Evolutionary conservation across 1,284 basidiomycete species (phyloP).

Genomic region (Boletus mariae): DNA sequence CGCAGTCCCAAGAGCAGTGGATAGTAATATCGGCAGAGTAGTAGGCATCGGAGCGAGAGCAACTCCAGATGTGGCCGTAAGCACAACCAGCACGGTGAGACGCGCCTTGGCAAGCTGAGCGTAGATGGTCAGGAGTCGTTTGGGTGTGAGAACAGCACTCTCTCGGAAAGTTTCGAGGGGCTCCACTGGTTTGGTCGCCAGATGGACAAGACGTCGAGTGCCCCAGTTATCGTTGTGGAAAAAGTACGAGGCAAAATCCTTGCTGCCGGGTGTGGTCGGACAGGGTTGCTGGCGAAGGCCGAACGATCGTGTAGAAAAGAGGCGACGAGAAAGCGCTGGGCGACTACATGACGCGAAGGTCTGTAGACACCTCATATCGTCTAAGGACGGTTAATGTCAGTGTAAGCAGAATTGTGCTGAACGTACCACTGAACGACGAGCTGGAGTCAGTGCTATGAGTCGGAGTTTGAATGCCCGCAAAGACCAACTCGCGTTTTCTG

Average conservation of each 20-base stretch:
- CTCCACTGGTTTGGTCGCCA: conserved; percentile 5
- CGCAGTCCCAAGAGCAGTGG: conserved; percentile 86
- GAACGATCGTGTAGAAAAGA: conserved; percentile 6
- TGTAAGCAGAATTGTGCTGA: neutral
- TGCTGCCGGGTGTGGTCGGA: conserved; percentile 17
- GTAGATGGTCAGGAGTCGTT: conserved; percentile 66
- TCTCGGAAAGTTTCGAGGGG: conserved; percentile 24
- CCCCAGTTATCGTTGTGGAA: conserved; percentile 53
- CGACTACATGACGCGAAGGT: conserved; percentile 13
- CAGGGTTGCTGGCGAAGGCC: neutral
- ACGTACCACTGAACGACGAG: conserved; percentile 1
- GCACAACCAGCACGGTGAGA: conserved; percentile 84
- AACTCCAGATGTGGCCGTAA: conserved; percentile 91
- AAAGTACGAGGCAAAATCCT: conserved; percentile 54
- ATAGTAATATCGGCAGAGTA: conserved; percentile 78
- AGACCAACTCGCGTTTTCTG: conserved; percentile 5
- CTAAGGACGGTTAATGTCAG: conserved; percentile 6
- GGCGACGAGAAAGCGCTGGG: conserved; percentile 7
- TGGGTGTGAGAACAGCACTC: conserved; percentile 44
- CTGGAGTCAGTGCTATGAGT: neutral
- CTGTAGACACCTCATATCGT: conserved; percentile 19
- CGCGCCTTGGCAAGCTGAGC: conserved; percentile 84
- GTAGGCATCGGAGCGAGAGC: conserved; percentile 88
- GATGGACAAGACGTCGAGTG: conserved; percentile 12
- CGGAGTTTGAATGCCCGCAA: conserved; percentile 32